Evolutionary conservation across 192 early-diverging fungal species (phyloP).

Genomic region (Geranomyces michiganensis): DNA sequence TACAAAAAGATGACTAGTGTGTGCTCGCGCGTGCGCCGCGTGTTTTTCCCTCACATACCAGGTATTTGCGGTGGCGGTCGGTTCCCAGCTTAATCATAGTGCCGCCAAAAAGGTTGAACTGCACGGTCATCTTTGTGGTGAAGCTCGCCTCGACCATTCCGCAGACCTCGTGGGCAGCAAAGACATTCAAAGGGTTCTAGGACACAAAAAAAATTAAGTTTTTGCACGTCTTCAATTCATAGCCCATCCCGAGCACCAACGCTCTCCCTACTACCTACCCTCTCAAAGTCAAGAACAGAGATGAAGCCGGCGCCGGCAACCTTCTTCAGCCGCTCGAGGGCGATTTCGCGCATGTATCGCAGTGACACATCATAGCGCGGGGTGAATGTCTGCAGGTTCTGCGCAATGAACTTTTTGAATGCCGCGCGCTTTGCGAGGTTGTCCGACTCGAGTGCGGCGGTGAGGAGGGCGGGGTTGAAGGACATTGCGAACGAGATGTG

Average conservation of each 20-base stretch:
- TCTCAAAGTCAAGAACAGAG: constrained; percentile 61
- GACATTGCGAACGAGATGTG: too few relatives aligned
- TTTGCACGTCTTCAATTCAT: neutral
- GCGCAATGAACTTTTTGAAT: constrained; percentile 35
- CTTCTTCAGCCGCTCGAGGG: constrained; percentile 48
- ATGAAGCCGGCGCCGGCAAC: constrained; percentile 39
- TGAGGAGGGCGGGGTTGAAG: constrained; percentile 34
- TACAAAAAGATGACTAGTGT: too few relatives aligned
- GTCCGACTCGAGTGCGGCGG: constrained; percentile 41
- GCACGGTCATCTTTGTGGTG: constrained; percentile 73
- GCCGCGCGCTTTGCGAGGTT: constrained; percentile 40
- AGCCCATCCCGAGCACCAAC: neutral
- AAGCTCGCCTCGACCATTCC: constrained; percentile 74
- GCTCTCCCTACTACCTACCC: constrained; percentile 21
- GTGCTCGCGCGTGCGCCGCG: too few relatives aligned
- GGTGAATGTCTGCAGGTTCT: constrained; percentile 43
- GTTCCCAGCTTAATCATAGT: constrained; percentile 75
- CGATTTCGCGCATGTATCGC: constrained; percentile 65
- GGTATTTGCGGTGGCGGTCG: constrained; percentile 66
- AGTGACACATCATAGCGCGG: constrained; percentile 69
- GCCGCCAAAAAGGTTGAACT: constrained; percentile 69
- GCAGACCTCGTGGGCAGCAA: constrained; percentile 66
- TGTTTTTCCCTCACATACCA: constrained; percentile 15
- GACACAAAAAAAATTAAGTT: neutral
- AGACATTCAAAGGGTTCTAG: constrained; percentile 40